These are phyloP conservation scores for Biscogniauxia mediterranea DNA, from an alignment of 2,329 filamentous ascomycete genomes.

Conservation along the genomic window DNA sequence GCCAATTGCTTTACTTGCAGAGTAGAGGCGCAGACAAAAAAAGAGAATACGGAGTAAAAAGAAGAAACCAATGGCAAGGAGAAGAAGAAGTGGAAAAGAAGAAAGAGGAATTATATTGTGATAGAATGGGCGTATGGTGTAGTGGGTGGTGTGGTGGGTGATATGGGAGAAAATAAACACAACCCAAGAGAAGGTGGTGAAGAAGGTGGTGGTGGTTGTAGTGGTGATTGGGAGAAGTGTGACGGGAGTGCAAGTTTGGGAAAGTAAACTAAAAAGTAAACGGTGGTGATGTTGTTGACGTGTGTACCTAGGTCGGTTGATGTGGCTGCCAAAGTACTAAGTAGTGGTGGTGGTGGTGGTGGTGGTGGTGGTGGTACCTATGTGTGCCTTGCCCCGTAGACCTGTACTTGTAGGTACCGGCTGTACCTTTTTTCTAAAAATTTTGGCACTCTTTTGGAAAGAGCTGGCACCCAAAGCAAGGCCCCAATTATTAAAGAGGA, in stretches of 20 bases:
- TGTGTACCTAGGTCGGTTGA: too few species aligned
- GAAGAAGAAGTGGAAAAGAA: too few species aligned
- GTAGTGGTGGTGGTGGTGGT: too few species aligned
- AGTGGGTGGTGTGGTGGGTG: neutral
- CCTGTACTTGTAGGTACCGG: too few species aligned
- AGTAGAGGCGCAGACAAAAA: too few species aligned
- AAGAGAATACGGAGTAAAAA: too few species aligned
- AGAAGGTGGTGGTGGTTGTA: neutral
- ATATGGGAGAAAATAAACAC: neutral
- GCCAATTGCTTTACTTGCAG: too few species aligned
- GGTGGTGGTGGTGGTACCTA: neutral
- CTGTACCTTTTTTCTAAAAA: too few species aligned
- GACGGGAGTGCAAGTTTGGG: neutral
- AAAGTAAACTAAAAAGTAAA: neutral
- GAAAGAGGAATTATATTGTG: too few species aligned
- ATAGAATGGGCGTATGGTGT: too few species aligned
- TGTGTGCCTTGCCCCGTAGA: constrained; percentile 4
- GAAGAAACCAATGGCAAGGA: too few species aligned
- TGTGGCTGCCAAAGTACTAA: neutral
- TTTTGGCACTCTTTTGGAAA: neutral
- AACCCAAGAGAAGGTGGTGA: too few species aligned
- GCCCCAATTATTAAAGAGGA: constrained; percentile 1
- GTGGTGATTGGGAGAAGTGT: neutral
- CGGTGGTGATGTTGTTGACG: neutral
- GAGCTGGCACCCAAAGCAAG: neutral